These are phyloP conservation scores for Cladobotryum protrusum DNA, from an alignment of 2,329 filamentous ascomycete genomes.

Conservation along the genomic window DNA sequence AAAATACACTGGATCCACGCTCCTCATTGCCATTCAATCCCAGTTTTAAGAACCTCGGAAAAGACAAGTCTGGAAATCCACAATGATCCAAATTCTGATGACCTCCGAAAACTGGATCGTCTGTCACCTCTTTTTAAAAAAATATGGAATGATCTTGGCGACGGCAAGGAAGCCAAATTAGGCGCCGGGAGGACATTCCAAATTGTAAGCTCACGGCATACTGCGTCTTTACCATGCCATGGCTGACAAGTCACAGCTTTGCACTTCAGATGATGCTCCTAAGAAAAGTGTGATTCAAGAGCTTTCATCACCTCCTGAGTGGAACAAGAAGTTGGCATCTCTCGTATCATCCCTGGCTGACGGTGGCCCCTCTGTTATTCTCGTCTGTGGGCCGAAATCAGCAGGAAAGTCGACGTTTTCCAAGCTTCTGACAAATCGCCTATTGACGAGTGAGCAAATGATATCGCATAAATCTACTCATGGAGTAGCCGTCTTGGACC, in stretches of 20 bases:
- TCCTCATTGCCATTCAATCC: constrained; percentile 63
- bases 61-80: constrained; percentile 49
- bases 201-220: constrained; percentile 36
- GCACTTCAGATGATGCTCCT: constrained; percentile 46
- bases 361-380: constrained; percentile 34
- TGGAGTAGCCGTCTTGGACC: constrained; percentile 57
- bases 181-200: constrained; percentile 34
- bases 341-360: constrained; percentile 29
- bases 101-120: constrained; percentile 47
- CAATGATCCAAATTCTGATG: constrained; percentile 42
- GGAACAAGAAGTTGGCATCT: constrained; percentile 54
- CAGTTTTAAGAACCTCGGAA: constrained; percentile 53
- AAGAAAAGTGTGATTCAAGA: constrained; percentile 46
- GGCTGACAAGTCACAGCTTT: constrained; percentile 39
- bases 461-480: constrained; percentile 12
- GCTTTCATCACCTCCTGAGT: constrained; percentile 50
- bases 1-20: constrained; percentile 54
- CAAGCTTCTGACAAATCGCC: constrained; percentile 58
- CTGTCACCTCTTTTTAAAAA: constrained; percentile 61
- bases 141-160: constrained; percentile 53
- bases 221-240: not conserved
- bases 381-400: constrained; percentile 65
- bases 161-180: constrained; percentile 9
- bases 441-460: constrained; percentile 43
- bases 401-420: constrained; percentile 73